Evolutionary conservation across 768 basidiomycete species (phyloP).

Genomic region (Podaxis mareebaensis): DNA sequence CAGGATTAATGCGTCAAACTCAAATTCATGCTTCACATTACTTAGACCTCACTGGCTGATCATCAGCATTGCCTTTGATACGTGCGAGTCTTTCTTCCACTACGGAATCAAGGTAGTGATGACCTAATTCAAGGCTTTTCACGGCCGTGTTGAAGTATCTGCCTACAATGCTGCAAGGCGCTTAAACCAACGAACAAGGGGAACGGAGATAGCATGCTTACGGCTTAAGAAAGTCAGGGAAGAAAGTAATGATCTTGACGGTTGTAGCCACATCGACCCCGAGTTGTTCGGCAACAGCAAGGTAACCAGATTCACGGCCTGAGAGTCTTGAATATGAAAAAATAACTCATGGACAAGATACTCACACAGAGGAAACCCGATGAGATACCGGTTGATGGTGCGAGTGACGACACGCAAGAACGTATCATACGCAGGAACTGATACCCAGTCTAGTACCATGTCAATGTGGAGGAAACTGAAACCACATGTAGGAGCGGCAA

Average conservation of each 20-base stretch:
- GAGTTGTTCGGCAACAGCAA: slow-evolving; percentile 26
- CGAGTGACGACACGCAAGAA: slow-evolving; percentile 38
- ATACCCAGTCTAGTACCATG: slow-evolving; percentile 38
- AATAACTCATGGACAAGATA: not conserved
- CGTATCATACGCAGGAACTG: slow-evolving; percentile 25
- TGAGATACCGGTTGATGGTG: slow-evolving; percentile 44
- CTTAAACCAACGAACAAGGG: not conserved
- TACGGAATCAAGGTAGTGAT: slow-evolving; percentile 17
- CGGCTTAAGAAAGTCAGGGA: slow-evolving; percentile 43
- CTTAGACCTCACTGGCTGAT: slow-evolving; percentile 10
- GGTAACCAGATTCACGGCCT: slow-evolving; percentile 42
- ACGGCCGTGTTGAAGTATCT: slow-evolving; percentile 10
- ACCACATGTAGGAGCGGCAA: not conserved
- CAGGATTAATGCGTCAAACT: slow-evolving; percentile 20
- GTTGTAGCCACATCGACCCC: slow-evolving; percentile 31
- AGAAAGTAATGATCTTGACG: slow-evolving; percentile 30
- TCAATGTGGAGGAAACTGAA: not conserved
- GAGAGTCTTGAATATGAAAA: not conserved
- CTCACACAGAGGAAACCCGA: slow-evolving; percentile 51
- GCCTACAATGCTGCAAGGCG: slow-evolving; percentile 15
- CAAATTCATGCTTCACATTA: slow-evolving; percentile 1
- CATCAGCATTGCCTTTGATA: not conserved
- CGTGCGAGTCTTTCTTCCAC: slow-evolving; percentile 13
- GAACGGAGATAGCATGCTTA: slow-evolving; percentile 23
- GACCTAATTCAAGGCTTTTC: not conserved